A percentile compares a stretch with the other conserved stretches of the same genome.
Conservation (phyloP, 1,284 basidiomycete genomes). For the Thelephora terrestris region DNA sequence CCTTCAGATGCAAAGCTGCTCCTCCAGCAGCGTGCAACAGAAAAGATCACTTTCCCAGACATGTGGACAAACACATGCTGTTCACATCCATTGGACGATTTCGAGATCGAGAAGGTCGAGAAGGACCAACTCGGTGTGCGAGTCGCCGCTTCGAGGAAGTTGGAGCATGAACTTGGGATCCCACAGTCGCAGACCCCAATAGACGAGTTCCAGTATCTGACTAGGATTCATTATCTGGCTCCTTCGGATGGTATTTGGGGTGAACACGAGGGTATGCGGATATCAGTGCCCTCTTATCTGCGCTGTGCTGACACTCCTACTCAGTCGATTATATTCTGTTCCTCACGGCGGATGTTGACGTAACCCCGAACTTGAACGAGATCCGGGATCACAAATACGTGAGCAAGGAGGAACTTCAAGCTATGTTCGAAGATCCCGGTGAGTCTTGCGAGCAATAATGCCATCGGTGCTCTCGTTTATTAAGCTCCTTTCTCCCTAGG, state of each 20-base stretch:
- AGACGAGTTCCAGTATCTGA: constrained; percentile 90
- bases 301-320: neutral
- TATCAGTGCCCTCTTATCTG: neutral
- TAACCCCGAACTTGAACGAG: constrained; percentile 84
- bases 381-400: constrained; percentile 91
- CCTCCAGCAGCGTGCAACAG: constrained; percentile 87
- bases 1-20: constrained; percentile 92
- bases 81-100: constrained; percentile 93
- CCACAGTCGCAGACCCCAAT: constrained; percentile 68
- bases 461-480: neutral
- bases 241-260: constrained; percentile 93
- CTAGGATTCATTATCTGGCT: constrained; percentile 95
- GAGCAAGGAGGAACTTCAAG: constrained; percentile 78
- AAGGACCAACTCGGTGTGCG: constrained; percentile 78
- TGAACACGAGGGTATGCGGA: constrained; percentile 86
- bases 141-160: constrained; percentile 86
- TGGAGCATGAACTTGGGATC: constrained; percentile 96
- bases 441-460: constrained; percentile 15
- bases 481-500: constrained; percentile 29
- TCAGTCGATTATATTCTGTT: constrained; percentile 99
- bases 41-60: constrained; percentile 99
- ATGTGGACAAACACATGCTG: constrained; percentile 99
- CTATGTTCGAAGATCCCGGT: constrained; percentile 84
- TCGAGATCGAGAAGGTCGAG: constrained; percentile 74
- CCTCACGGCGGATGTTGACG: constrained; percentile 82